Base-by-base conservation (phyloP, 768 basidiomycete species). In the Xanthoconium stramineum region DNA sequence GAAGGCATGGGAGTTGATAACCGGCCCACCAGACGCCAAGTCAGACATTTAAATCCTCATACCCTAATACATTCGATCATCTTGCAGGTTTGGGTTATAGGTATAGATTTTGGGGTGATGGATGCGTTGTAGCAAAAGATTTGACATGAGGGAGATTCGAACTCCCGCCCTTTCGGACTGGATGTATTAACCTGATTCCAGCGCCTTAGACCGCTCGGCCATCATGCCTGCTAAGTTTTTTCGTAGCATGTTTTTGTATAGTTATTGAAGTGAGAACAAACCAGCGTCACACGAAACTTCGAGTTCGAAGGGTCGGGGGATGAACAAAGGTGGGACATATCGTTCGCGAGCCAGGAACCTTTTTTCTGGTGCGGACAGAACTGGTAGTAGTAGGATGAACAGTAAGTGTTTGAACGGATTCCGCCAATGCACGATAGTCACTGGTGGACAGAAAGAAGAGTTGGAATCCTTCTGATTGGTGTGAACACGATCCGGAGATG, bases 171-270 rank as follows among this genome's bases (percentile, higher is more conserved):
- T 70, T 69, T 69, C 66, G 69, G 69, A 68, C 67, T 68, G 68
- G 67, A 70, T 68, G 20, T 17, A 4, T 36, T 19, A 33, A 52
- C 77, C 77, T 78, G 75, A 77, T 74, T 80, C 80, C 77, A 76
- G 79, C 78, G 78, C 80, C 80, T 81, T 80, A 74, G 78, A 80
- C 79, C 78, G 76, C 79, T 80, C 80, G 79, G 78, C 79, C 80
- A 80, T 78, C 73, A 66, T 70, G 70, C 70, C 68, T 17, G 35
- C 12, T 5, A 28, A n/a, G 15, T 24, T 2, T 32, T 15, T 3
- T 2, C 1, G 2, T 20, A 1, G 2, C 39, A 33, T 42, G 8
- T 11, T 32, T 29, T 12, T 17, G 12, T 32, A 39, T 19, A 15
- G 12, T 12, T n/a, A 29, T 4, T 24, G 24, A 24, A 24, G 24